Evolutionary conservation across 192 early-diverging fungal genomes (phyloP), one percentile per base, ranked within the genome.

Genomic region (Phycomyces nitens): DNA sequence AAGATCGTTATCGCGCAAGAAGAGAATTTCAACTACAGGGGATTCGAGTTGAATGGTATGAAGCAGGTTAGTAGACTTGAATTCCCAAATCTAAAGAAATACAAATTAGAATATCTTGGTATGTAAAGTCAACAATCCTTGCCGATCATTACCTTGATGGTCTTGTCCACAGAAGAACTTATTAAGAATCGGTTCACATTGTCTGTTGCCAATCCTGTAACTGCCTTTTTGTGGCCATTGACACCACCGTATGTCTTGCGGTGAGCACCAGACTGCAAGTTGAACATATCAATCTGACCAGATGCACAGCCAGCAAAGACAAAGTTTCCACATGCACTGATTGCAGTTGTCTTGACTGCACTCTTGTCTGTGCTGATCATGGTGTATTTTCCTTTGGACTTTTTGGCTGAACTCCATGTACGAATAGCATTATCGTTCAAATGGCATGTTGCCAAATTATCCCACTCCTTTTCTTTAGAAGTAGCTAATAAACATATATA

Each of bases 271-370:
- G 94, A 96, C 64, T 99, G 97, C 87, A 99, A 86, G 80, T 96
- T 98, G 84, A 84, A 93, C 86, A 92, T 89, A 53, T 94, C 94
- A 42, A 98, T 81, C 11, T 65, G 60, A 53, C 97, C 97, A 29
- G 72, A 69, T 8, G 84, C 71, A 23, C 86, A 83, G 3, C 96
- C 97, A 4, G 95, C 77, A 65, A 96, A 89, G 6, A 89, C 93
- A 87, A 89, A 98, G 73, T 97, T 96, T 53, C 97, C 97, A 58
- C 96, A 98, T 0, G 82, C 74, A 72, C 90, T 94, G 40, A 99
- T 77, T n/a, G 50, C 27, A 26, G 20, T 55, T 64, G 51, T 54
- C 51, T 71, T 73, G 22, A 74, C 62, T 39, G 52, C 65, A 56
- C 24, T 73, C 22, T 50, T 62, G 76, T 94, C 94, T 38, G 76